phyloP scores from a whole-genome alignment of 1,139 yeast species.

The Geotrichum cucujoidarum region DNA sequence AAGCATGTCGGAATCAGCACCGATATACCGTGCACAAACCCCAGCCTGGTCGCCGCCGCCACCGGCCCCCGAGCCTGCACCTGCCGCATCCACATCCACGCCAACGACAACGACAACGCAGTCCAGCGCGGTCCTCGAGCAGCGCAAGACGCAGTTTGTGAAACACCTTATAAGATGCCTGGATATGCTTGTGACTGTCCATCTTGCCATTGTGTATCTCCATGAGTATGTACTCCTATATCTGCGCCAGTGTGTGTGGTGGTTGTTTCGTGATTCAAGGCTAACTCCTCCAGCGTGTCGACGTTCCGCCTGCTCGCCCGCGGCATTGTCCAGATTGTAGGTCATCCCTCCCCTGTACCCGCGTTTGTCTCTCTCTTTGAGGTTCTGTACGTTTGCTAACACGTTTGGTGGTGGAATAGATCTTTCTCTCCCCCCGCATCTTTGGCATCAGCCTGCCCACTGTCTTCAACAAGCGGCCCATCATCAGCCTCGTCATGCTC shows the following conservation, averaged over 20 bases:
- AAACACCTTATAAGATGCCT: constrained; percentile 26
- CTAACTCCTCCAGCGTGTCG: constrained; percentile 19
- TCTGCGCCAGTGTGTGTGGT: no score
- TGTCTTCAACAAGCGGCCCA: constrained; percentile 24
- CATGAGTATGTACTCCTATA: constrained; percentile 31
- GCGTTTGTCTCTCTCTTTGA: no score
- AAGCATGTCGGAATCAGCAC: background rate
- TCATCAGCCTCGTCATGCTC: constrained; percentile 23
- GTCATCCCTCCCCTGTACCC: no score
- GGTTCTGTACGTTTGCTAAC: no score
- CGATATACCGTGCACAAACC: background rate
- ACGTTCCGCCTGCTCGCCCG: constrained; percentile 27
- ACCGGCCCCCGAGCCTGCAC: background rate
- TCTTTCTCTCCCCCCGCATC: constrained; percentile 27
- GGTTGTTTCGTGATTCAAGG: no score
- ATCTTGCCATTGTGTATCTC: constrained; percentile 29
- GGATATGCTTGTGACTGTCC: constrained; percentile 26
- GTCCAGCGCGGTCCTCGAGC: background rate
- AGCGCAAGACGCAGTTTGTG: constrained; percentile 25
- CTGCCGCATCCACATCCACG: background rate
- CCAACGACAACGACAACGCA: background rate
- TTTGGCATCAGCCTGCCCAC: constrained; percentile 22
- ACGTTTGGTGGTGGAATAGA: no score
- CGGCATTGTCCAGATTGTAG: constrained; percentile 24
- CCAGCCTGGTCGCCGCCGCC: background rate